Percentiles rank a stretch among this genome's conserved stretches.
Conservation (phyloP, 192 early-diverging fungal species). For the Coemansia sp. region DNA sequence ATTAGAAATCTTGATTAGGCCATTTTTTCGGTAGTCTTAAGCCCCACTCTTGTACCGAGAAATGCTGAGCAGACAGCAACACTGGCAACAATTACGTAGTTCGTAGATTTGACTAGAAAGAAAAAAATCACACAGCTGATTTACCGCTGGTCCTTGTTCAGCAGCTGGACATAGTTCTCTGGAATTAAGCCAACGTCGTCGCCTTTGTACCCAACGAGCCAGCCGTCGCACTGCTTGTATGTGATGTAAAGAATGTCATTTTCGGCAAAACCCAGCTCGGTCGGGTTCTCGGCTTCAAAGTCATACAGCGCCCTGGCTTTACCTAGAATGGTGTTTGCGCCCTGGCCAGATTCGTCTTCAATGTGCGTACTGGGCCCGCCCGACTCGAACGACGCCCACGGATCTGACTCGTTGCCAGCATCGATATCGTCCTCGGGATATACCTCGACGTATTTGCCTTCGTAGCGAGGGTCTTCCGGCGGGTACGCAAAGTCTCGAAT, state of each 20-base stretch:
- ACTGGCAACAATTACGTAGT: too few relatives aligned
- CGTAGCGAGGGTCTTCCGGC: conserved; percentile 36
- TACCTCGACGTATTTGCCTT: conserved; percentile 21
- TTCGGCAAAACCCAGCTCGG: conserved; percentile 64
- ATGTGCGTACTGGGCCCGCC: conserved; percentile 24
- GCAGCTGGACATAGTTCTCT: conserved; percentile 71
- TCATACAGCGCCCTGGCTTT: conserved; percentile 67
- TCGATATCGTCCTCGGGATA: conserved; percentile 27
- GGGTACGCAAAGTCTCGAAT: conserved; percentile 53
- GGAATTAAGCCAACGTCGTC: conserved; percentile 71
- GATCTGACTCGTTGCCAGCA: conserved; percentile 30
- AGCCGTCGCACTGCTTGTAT: conserved; percentile 71
- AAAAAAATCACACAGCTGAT: background rate
- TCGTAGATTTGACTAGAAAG: background rate
- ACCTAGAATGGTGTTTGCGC: conserved; percentile 16
- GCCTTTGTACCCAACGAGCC: conserved; percentile 68
- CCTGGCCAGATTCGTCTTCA: conserved; percentile 9
- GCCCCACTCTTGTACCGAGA: too few relatives aligned
- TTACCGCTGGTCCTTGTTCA: conserved; percentile 1
- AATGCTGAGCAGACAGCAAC: too few relatives aligned
- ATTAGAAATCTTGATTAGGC: background rate
- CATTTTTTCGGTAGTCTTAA: background rate
- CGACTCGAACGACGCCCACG: conserved; percentile 39
- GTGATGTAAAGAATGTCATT: conserved; percentile 65
- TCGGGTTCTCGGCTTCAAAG: conserved; percentile 68